Evolutionary conservation across 2,329 filamentous ascomycete species (phyloP), one percentile per base, ranked within the genome.

Genomic region (Pleoardoris graminearum): DNA sequence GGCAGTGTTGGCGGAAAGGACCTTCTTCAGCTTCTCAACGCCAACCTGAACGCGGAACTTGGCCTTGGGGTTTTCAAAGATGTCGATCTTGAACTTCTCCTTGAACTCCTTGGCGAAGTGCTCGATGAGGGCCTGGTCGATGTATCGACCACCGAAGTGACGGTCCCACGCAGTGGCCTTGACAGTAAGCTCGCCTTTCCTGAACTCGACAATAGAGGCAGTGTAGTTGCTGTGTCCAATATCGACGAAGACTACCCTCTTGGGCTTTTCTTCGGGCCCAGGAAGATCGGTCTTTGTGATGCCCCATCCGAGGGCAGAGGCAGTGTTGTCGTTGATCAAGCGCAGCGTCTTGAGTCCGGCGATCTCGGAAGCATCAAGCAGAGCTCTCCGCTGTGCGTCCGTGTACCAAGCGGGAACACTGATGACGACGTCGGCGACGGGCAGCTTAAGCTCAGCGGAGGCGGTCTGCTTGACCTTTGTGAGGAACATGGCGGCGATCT

Each of bases 21-120:
- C 87, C 86, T 97, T 97, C 87, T 99, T 99, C 73, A 96, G 80
- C 84, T 96, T 97, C 83, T 99, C 94, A 50, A 92, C 91, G 51
- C 90, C 91, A 57, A 91, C 86, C 36, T 89, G 83, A 65, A 95
- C 90, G 74, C 94, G 91, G 63, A 92, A 86, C 75, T 88, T 85
- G 53, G 93, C 94, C 80, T 96, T 96, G 62, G 87, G 84, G 79
- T 97, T 94, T 63, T 85, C 86, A 76, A 86, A 85, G 79, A 99
- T 93, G 74, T 97, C 92, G 66, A 97, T 89, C 84, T 96, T 96
- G 85, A 90, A 96, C 78, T 96, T 97, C 77, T 91, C 90, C 80
- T 94, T 90, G 84, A 97, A 99, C 77, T 97, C 92, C 70, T 90
- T 87, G 67, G 89, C 89, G 71, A 99, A 91, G 80, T 97, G 93